Percentiles rank a stretch among this genome's conserved stretches.
Conservation (phyloP, 2,329 filamentous ascomycete species). For the Raffaelea ambrosiae region DNA sequence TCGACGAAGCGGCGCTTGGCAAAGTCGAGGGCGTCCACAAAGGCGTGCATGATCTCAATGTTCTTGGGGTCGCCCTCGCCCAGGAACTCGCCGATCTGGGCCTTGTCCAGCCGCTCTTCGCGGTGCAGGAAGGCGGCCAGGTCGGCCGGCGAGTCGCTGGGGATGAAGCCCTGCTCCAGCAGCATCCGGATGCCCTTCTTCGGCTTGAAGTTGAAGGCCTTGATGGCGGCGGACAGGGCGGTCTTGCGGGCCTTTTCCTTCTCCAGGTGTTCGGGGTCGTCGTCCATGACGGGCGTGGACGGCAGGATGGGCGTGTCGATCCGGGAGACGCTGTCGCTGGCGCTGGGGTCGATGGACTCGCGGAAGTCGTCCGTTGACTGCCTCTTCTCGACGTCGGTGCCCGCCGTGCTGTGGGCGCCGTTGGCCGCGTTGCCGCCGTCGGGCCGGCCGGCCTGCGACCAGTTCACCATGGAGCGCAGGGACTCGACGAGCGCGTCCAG, state of each 20-base stretch:
- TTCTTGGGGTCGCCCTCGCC: conserved; percentile 90
- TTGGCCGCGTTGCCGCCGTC: conserved; percentile 39
- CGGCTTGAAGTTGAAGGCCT: conserved; percentile 95
- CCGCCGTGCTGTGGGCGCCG: conserved; percentile 19
- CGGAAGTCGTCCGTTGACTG: conserved; percentile 48
- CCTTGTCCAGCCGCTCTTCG: conserved; percentile 83
- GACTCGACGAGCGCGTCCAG: conserved; percentile 85
- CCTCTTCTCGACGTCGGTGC: conserved; percentile 38
- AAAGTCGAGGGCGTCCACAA: conserved; percentile 94
- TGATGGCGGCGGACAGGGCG: conserved; percentile 78
- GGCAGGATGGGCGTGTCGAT: conserved; percentile 50
- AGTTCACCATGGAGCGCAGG: conserved; percentile 81
- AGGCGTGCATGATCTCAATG: conserved; percentile 96
- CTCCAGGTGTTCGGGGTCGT: conserved; percentile 90
- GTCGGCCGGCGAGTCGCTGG: conserved; percentile 67
- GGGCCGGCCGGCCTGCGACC: conserved; percentile 61
- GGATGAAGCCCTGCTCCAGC: conserved; percentile 78
- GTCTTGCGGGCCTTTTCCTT: conserved; percentile 92
- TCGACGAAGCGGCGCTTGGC: conserved; percentile 86
- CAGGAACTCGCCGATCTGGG: conserved; percentile 85
- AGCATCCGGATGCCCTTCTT: conserved; percentile 86
- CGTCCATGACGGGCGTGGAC: conserved; percentile 60
- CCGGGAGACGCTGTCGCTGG: conserved; percentile 52
- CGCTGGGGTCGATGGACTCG: conserved; percentile 68
- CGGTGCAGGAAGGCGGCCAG: conserved; percentile 75